A percentile compares a stretch with the other conserved stretches of the same genome.
Evolutionary conservation across 495 filamentous ascomycete genomes (phyloP).

Genomic region (Talaromyces proteolyticus): DNA sequence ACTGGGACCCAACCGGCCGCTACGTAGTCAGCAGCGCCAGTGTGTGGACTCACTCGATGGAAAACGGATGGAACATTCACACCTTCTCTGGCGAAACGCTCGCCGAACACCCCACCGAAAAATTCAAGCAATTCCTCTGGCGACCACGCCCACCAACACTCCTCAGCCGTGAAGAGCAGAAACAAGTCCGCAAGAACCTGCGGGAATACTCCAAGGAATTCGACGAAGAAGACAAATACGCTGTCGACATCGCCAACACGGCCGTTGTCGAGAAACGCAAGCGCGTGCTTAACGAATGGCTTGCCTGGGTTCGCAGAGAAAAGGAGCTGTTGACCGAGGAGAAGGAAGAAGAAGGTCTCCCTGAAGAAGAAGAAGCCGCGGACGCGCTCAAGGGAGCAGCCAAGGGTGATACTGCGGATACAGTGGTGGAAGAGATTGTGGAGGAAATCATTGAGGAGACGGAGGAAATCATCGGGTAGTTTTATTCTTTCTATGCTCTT

Average conservation of each 20-base stretch:
- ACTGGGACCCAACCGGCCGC: conserved; percentile 95
- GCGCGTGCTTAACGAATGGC: conserved; percentile 81
- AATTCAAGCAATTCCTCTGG: conserved; percentile 97
- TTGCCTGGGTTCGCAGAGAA: conserved; percentile 72
- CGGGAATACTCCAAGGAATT: conserved; percentile 92
- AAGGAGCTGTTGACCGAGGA: conserved; percentile 71
- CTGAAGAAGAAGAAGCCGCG: conserved; percentile 46
- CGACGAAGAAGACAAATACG: conserved; percentile 89
- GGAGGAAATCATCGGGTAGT: conserved; percentile 63
- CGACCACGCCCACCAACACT: conserved; percentile 85
- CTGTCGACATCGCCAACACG: conserved; percentile 85
- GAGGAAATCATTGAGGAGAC: conserved; percentile 93
- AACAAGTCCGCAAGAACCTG: conserved; percentile 95
- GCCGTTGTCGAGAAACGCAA: conserved; percentile 86
- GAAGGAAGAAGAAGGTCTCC: conserved; percentile 58
- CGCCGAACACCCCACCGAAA: conserved; percentile 87
- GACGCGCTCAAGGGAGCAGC: conserved; percentile 46
- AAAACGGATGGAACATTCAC: conserved; percentile 97
- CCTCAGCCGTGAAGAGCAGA: conserved; percentile 90
- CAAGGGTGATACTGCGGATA: conserved; percentile 58
- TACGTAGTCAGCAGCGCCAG: conserved; percentile 89
- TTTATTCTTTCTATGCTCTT: not conserved
- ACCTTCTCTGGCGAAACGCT: conserved; percentile 89
- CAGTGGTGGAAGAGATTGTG: conserved; percentile 80
- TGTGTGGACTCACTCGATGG: conserved; percentile 94